Conservation (phyloP, 768 basidiomycete genomes). For the Tephrocybe sp. region DNA sequence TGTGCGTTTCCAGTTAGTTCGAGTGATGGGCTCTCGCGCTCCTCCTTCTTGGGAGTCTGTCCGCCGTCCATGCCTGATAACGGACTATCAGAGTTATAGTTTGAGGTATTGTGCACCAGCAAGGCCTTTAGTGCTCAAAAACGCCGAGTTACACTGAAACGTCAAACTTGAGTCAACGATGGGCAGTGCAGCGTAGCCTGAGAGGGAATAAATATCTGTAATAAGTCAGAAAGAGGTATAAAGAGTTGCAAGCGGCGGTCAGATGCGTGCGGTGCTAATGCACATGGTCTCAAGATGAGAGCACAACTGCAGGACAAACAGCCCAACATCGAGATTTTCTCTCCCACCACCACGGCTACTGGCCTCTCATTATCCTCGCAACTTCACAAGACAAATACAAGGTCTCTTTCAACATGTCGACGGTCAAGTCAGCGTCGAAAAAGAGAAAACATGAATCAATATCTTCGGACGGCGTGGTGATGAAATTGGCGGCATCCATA, state of each 20-base stretch:
- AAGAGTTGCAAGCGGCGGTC: conserved; percentile 4
- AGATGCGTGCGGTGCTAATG: conserved; percentile 12
- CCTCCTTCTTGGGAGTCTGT: conserved; percentile 16
- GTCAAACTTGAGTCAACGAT: conserved; percentile 8
- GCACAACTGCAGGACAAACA: conserved; percentile 17
- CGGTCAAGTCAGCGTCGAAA: conserved; percentile 36
- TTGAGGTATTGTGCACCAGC: conserved; percentile 8
- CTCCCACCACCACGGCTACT: conserved; percentile 14
- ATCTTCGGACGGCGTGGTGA: conserved; percentile 21
- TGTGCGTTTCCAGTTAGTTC: conserved; percentile 9
- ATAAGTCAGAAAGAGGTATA: conserved; percentile 7
- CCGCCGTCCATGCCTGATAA: conserved; percentile 13
- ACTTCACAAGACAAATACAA: not conserved
- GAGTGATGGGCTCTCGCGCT: conserved; percentile 21
- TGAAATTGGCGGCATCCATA: conserved; percentile 30
- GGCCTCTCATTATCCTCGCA: conserved; percentile 4
- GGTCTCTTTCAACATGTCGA: conserved; percentile 30
- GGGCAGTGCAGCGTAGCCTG: conserved; percentile 6
- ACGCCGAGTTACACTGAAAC: conserved; percentile 5
- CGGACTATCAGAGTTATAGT: not conserved
- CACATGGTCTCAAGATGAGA: conserved; percentile 15
- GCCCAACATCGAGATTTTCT: conserved; percentile 13
- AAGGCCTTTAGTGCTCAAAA: conserved; percentile 1
- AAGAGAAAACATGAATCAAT: conserved; percentile 28
- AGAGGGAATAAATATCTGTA: conserved; percentile 10